Evolutionary conservation across 805 yeast species (phyloP).

Genomic region (Candida xiaguanensis): DNA sequence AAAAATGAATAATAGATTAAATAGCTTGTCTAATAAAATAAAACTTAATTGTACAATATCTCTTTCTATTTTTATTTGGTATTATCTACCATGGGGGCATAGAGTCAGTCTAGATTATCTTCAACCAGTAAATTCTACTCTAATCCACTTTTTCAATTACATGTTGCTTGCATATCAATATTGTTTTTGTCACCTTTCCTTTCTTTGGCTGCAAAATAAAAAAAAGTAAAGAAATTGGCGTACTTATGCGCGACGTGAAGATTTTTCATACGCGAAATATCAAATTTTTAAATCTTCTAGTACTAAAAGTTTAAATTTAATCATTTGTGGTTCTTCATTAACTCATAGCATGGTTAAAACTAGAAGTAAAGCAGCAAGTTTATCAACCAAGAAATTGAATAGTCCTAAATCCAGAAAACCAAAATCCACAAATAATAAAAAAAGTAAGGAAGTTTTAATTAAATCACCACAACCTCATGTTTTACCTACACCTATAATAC

Average conservation of each 20-base stretch:
- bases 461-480: not conserved
- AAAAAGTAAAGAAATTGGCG: too few relatives aligned
- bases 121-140: too few relatives aligned
- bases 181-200: too few relatives aligned
- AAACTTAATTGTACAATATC: too few relatives aligned
- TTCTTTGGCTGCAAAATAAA: too few relatives aligned
- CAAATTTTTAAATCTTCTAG: not conserved
- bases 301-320: not conserved
- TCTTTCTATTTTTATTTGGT: too few relatives aligned
- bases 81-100: too few relatives aligned
- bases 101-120: too few relatives aligned
- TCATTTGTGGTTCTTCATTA: too few relatives aligned
- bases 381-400: not conserved
- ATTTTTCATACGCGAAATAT: not conserved
- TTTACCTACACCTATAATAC: not conserved
- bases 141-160: too few relatives aligned
- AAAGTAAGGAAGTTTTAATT: not conserved
- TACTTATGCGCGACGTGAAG: not conserved
- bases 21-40: too few relatives aligned
- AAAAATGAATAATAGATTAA: not conserved
- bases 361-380: constrained; percentile 5
- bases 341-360: constrained; percentile 1
- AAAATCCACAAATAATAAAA: not conserved
- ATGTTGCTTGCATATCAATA: too few relatives aligned
- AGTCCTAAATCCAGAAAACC: not conserved